Conservation (phyloP, 202 grass and related monocot species). For the Carex arenaria region DNA sequence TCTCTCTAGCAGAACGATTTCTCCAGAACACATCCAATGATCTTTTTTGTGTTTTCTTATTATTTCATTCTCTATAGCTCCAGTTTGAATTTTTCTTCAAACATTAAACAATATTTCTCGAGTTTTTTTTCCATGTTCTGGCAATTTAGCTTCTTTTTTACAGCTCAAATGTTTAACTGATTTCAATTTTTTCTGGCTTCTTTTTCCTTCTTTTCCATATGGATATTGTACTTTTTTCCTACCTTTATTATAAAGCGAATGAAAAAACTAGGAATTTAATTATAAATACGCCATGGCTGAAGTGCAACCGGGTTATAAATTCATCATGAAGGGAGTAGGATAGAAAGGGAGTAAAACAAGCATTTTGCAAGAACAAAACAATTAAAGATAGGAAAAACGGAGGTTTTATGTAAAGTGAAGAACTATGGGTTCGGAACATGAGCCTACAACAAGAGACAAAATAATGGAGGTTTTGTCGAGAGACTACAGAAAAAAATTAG, state of each 20-base stretch:
- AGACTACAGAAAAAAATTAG: background rate
- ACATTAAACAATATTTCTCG: background rate
- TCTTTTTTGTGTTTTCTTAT: background rate
- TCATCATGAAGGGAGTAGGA: background rate
- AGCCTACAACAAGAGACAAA: background rate
- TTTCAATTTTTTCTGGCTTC: background rate
- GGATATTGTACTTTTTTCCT: background rate
- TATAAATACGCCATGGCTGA: background rate
- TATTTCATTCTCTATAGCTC: background rate
- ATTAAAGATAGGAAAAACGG: background rate
- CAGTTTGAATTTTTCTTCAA: background rate
- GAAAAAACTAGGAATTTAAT: background rate
- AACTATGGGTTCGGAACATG: background rate
- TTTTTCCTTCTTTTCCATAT: background rate
- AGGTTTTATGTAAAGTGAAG: background rate
- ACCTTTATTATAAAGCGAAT: background rate
- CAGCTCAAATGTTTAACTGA: background rate
- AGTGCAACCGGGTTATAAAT: background rate
- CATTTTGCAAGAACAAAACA: background rate
- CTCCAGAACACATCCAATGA: too few species aligned
- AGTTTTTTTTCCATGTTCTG: background rate
- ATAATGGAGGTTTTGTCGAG: background rate
- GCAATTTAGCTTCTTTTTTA: background rate
- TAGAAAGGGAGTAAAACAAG: background rate
- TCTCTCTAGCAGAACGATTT: too few species aligned